Evolutionary conservation across 208 protist species (phyloP).

Genomic region (Herpetomonas tarakana): DNA sequence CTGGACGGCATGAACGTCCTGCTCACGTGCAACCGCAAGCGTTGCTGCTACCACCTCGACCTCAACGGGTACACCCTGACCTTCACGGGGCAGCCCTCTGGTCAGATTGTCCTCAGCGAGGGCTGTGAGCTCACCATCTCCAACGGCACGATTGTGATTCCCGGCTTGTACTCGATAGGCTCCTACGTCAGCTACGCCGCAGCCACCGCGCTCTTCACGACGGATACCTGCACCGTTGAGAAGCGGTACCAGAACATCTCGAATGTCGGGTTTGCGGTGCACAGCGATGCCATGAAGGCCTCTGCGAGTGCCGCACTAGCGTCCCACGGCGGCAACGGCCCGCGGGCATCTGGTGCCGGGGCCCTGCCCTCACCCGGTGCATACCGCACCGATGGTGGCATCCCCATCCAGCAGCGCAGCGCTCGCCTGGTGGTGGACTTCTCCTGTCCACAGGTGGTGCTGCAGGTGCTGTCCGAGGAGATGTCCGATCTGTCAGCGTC

Average conservation of each 20-base stretch:
- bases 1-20: slow-evolving; percentile 76
- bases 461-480: slow-evolving; percentile 71
- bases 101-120: slow-evolving; percentile 67
- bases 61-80: slow-evolving; percentile 59
- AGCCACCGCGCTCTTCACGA: slow-evolving; percentile 53
- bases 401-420: slow-evolving; percentile 19
- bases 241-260: slow-evolving; percentile 50
- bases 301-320: slow-evolving; percentile 4
- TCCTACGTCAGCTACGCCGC: slow-evolving; percentile 82
- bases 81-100: slow-evolving; percentile 45
- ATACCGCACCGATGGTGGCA: background rate
- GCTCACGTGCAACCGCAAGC: slow-evolving; percentile 46
- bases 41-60: slow-evolving; percentile 74
- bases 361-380: background rate
- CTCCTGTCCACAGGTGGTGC: slow-evolving; percentile 27
- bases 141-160: slow-evolving; percentile 79
- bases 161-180: slow-evolving; percentile 75
- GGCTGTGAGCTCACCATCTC: slow-evolving; percentile 81
- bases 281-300: slow-evolving; percentile 7
- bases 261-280: slow-evolving; percentile 21
- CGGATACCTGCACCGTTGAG: slow-evolving; percentile 50
- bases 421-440: slow-evolving; percentile 35
- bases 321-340: background rate
- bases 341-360: background rate
- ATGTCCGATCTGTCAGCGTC: slow-evolving; percentile 51